These are phyloP conservation scores for Chrysosporium keratinophilum DNA, from an alignment of 2,329 filamentous ascomycete species.

Conservation along the genomic window DNA sequence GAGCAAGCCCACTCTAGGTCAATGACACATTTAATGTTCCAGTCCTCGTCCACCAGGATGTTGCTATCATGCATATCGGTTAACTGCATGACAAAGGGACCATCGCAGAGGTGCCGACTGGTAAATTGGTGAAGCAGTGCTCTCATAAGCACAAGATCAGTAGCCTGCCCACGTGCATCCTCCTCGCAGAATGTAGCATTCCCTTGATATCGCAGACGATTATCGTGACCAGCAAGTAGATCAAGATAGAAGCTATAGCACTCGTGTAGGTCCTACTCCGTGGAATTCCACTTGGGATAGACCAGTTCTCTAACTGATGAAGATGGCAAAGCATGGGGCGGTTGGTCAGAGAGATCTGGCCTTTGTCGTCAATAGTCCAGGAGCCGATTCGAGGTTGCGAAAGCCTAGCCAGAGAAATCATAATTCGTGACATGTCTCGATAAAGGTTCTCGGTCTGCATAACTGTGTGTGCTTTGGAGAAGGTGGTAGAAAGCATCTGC, in stretches of 20 bases:
- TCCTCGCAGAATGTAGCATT: slow-evolving; percentile 11
- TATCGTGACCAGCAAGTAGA: slow-evolving; percentile 19
- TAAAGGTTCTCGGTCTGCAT: slow-evolving; percentile 16
- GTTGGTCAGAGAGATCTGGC: slow-evolving; percentile 17
- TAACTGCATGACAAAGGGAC: slow-evolving; percentile 28
- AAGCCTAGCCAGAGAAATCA: slow-evolving; percentile 15
- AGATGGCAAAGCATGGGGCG: slow-evolving; percentile 18
- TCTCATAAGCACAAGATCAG: slow-evolving; percentile 23
- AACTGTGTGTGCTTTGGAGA: slow-evolving; percentile 12
- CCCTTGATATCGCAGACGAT: slow-evolving; percentile 17
- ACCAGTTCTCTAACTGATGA: slow-evolving; percentile 18
- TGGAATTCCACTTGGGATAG: slow-evolving; percentile 19
- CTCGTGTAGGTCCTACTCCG: slow-evolving; percentile 18
- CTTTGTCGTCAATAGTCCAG: slow-evolving; percentile 18
- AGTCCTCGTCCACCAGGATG: slow-evolving; percentile 20
- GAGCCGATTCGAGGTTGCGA: slow-evolving; percentile 18
- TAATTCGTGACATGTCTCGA: slow-evolving; percentile 14
- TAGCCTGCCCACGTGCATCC: slow-evolving; percentile 9
- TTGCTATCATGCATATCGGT: slow-evolving; percentile 30
- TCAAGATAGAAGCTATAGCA: slow-evolving; percentile 18
- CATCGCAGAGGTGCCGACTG: slow-evolving; percentile 22
- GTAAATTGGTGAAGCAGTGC: slow-evolving; percentile 23
- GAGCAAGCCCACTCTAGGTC: slow-evolving; percentile 30
- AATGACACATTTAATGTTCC: slow-evolving; percentile 29
- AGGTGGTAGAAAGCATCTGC: slow-evolving; percentile 17